Evolutionary conservation across 192 early-diverging fungal species (phyloP).

Genomic region (Backusella tuberculispora): DNA sequence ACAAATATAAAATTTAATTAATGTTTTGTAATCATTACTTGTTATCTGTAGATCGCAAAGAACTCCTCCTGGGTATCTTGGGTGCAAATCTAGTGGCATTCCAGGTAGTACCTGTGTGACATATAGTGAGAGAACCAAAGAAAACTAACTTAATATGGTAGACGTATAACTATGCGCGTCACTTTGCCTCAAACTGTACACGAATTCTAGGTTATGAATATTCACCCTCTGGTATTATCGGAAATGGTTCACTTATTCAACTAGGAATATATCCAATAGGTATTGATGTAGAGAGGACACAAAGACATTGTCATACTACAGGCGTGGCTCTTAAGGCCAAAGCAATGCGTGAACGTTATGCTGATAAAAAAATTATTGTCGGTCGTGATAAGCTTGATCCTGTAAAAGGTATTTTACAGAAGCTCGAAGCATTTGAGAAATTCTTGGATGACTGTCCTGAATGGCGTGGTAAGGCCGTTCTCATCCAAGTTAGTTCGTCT

Average conservation of each 20-base stretch:
- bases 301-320: constrained; percentile 62
- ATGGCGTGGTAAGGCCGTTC: constrained; percentile 88
- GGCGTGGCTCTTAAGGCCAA: constrained; percentile 80
- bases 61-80: constrained; percentile 86
- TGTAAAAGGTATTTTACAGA: constrained; percentile 93
- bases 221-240: constrained; percentile 87
- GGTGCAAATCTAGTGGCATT: constrained; percentile 95
- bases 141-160: background rate
- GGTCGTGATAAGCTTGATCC: constrained; percentile 96
- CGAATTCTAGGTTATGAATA: constrained; percentile 94
- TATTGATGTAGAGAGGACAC: constrained; percentile 84
- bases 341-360: constrained; percentile 80
- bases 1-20: background rate
- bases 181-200: constrained; percentile 92
- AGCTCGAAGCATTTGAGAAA: constrained; percentile 92
- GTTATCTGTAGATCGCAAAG: constrained; percentile 62
- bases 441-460: constrained; percentile 91
- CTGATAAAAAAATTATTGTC: constrained; percentile 91
- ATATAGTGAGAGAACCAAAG: background rate
- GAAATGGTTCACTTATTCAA: constrained; percentile 72
- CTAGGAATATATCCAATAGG: constrained; percentile 96
- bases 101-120: constrained; percentile 57
- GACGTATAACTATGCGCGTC: constrained; percentile 93
- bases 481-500: constrained; percentile 96
- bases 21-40: background rate